Conservation (phyloP, 805 yeast genomes). For the Candida pini region DNA sequence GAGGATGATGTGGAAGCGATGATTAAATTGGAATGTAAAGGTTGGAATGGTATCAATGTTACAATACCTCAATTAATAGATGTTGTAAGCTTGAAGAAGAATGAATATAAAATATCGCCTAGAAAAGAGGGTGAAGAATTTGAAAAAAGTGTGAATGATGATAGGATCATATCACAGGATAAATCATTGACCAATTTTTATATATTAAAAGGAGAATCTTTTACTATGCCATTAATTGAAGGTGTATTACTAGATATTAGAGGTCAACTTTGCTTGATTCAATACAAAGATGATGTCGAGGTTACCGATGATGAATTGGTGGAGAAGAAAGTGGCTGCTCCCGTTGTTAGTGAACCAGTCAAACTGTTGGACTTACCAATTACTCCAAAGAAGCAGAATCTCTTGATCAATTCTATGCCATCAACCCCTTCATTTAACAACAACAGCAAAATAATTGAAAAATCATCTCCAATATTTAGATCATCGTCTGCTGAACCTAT, state of each 20-base stretch:
- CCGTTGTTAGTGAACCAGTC: neutral
- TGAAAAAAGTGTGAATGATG: neutral
- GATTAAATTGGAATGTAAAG: slow-evolving; percentile 62
- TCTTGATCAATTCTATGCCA: neutral
- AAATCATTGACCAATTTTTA: slow-evolving; percentile 45
- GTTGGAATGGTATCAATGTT: slow-evolving; percentile 75
- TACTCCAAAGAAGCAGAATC: neutral
- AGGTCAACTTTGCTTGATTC: slow-evolving; percentile 40
- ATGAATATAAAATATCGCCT: slow-evolving; percentile 13
- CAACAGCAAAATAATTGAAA: neutral
- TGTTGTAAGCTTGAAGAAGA: slow-evolving; percentile 19
- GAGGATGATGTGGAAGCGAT: no score
- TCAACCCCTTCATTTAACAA: neutral
- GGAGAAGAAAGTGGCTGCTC: neutral
- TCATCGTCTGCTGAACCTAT: neutral
- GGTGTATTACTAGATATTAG: slow-evolving; percentile 67
- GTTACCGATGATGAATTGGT: slow-evolving; percentile 7
- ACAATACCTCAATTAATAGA: slow-evolving; percentile 47
- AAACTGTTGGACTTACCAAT: no score
- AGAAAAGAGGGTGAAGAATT: slow-evolving; percentile 6
- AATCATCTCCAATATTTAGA: neutral
- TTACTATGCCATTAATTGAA: slow-evolving; percentile 56
- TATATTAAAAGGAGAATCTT: slow-evolving; percentile 56
- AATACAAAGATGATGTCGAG: slow-evolving; percentile 10
- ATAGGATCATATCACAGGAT: slow-evolving; percentile 37